Base-by-base conservation (phyloP, 192 early-diverging fungal species). In the Umbelopsis isabellina region DNA sequence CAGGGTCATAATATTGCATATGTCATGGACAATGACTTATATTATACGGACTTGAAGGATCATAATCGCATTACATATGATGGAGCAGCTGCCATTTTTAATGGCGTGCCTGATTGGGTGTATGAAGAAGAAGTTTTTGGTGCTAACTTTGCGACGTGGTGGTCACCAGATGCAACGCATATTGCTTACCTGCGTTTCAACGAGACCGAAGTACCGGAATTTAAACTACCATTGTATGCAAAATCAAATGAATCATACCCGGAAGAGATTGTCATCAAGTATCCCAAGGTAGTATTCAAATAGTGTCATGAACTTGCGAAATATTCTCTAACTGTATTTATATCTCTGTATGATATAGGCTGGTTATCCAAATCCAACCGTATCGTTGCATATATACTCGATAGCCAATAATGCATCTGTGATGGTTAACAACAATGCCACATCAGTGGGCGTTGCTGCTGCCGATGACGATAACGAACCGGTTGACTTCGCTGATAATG, bases 71-170 rank as follows among this genome's bases (percentile, higher is more conserved):
- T 98, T 35, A 99, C 97, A 2, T 86, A 81, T 53, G 96, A 97
- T 76, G 95, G 96, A 15, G 89, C 90, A 25, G 80, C 79, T 35
- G 85, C 81, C 25, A 85, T 97, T 21, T 92, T 96, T 71, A 98
- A 98, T 73, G 97, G 96, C 8, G 84, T 97, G 8, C 89, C 95
- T n/a, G 97, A 99, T 79, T 99, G 97, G 97, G 95, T 97, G 0
- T 99, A 99, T 69, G 96, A 98, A 78, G 97, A 99, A 75, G 97
- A 99, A 74, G 92, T 99, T 1, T 85, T 93, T 51, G 79, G 70
- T 9, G 75, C 75, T 0, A 84, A 89, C 13, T 79, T 82, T 12
- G 88, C 95, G 5, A 72, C 94, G 18, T 96, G 94, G 94, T 97
- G 96, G 91, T 92, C 94, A 2, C 92, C 93, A 12, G 92, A 93